Evolutionary conservation across 371 early-diverging fungal genomes (phyloP).

Genomic region (Entomophthora muscae): DNA sequence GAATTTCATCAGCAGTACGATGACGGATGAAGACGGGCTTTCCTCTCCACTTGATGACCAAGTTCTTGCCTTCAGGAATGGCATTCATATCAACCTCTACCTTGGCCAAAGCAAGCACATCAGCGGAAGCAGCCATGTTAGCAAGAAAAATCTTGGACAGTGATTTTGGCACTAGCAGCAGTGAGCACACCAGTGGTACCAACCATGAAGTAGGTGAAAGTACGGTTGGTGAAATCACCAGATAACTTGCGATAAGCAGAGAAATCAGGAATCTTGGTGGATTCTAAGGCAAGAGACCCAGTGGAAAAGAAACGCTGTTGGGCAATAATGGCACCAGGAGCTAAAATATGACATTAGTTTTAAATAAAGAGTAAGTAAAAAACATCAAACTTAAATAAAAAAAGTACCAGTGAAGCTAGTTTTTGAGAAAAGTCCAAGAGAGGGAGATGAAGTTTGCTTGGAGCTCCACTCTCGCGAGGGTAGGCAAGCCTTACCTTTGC

Average conservation of each 20-base stretch:
- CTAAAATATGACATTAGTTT: slow-evolving; percentile 10
- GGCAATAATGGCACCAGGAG: slow-evolving; percentile 15
- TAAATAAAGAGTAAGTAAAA: not conserved
- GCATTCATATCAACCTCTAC: slow-evolving; percentile 80
- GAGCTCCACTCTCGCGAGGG: not conserved
- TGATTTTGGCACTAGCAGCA: slow-evolving; percentile 79
- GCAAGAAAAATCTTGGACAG: slow-evolving; percentile 78
- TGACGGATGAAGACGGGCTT: slow-evolving; percentile 97
- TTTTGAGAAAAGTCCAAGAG: not conserved
- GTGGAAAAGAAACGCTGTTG: slow-evolving; percentile 31
- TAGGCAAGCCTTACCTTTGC: slow-evolving; percentile 1
- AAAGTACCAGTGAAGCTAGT: slow-evolving; percentile 6
- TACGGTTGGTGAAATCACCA: slow-evolving; percentile 45
- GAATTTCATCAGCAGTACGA: slow-evolving; percentile 86
- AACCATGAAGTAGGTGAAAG: slow-evolving; percentile 85
- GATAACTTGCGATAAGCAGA: slow-evolving; percentile 43
- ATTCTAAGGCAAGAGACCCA: slow-evolving; percentile 16
- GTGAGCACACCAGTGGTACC: slow-evolving; percentile 74
- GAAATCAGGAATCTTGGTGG: slow-evolving; percentile 43
- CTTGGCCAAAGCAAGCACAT: slow-evolving; percentile 94
- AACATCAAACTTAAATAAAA: not conserved
- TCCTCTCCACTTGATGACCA: slow-evolving; percentile 96
- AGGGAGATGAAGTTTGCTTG: not conserved
- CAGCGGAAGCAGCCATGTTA: slow-evolving; percentile 88
- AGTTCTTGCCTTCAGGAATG: slow-evolving; percentile 93